Percentiles rank a stretch among this genome's conserved stretches.
phyloP scores from a whole-genome alignment of 352 stramenopile species.

The Globisporangium heterothallicum region DNA sequence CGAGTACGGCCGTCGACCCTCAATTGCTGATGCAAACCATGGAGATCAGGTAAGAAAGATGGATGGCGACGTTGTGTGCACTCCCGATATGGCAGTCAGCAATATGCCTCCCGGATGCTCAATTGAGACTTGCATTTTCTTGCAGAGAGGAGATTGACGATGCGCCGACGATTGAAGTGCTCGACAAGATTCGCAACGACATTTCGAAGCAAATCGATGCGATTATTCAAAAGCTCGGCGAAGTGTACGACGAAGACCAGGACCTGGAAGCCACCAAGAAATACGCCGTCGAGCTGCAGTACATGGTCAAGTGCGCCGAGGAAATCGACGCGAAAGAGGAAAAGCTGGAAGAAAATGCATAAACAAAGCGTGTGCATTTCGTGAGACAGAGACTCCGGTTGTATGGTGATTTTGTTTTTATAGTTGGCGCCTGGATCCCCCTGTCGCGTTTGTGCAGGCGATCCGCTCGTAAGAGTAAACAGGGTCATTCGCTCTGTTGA shows the following conservation, averaged over 20 bases:
- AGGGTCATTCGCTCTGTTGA: too few relatives aligned
- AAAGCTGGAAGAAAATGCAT: constrained; percentile 38
- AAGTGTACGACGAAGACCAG: constrained; percentile 70
- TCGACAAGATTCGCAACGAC: constrained; percentile 54
- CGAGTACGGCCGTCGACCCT: constrained; percentile 69
- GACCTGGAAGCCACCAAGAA: constrained; percentile 72
- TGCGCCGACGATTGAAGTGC: constrained; percentile 31
- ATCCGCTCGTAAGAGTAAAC: too few relatives aligned
- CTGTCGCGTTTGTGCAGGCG: too few relatives aligned
- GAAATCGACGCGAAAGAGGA: constrained; percentile 76
- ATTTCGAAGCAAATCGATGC: constrained; percentile 65
- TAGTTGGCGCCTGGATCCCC: too few relatives aligned
- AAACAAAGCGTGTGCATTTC: too few relatives aligned
- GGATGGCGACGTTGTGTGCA: not conserved
- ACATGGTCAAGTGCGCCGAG: constrained; percentile 84
- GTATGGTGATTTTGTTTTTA: too few relatives aligned
- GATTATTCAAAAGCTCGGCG: constrained; percentile 63
- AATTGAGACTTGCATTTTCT: not conserved
- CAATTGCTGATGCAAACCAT: constrained; percentile 81
- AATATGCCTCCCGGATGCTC: too few relatives aligned
- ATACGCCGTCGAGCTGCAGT: constrained; percentile 75
- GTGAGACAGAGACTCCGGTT: too few relatives aligned
- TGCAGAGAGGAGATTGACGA: constrained; percentile 72
- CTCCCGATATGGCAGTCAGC: too few relatives aligned
- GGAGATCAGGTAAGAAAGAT: constrained; percentile 80